Evolutionary conservation across 2,329 filamentous ascomycete species (phyloP), one percentile per base, ranked within the genome.

Genomic region (Berkeleyomyces rouxiae): DNA sequence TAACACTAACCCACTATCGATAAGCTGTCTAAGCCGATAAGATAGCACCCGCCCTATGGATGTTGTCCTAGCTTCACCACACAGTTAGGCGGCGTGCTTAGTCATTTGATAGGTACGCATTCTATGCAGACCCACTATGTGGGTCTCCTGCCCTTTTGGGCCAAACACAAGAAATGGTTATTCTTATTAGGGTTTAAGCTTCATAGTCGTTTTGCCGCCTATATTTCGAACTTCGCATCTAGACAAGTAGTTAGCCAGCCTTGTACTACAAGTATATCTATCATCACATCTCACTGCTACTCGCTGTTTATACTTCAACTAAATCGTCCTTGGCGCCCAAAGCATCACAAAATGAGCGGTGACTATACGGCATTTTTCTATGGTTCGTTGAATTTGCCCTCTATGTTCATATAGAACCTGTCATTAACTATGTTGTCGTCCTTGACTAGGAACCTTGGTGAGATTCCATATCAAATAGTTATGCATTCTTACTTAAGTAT

Each of bases 401-500:
- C n/a, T 33, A 36, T 42, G 16, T 1, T 23, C 4, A 55, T 3
- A 2, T 4, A 10, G 4, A 6, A 4, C 33, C 61, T 66, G 58
- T 65, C 59, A 58, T 46, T 62, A 57, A 39, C 57, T 44, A 3
- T 3, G 7, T 16, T 31, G 5, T 11, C 9, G 1, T n/a, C n/a
- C 10, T 7, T 3, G 7, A 23, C 23, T 46, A 71, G 74, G 73
- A 64, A 75, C 73, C 39, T 66, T 75, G 69, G 73, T 75, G 69
- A 47, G 67, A 51, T 55, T 7, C 13, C 49, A n/a, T 46, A 40
- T 44, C 57, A 23, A 7, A 33, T 44, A 44, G 16, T 2, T 10
- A n/a, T 16, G 7, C 11, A 47, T 9, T 7, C 6, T 10, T 16
- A 23, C n/a, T 65, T 70, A 23, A 23, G 23, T 23, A 23, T 23